phyloP scores from a whole-genome alignment of 2,329 filamentous ascomycete species.

The Ophiostoma pallidulum region DNA sequence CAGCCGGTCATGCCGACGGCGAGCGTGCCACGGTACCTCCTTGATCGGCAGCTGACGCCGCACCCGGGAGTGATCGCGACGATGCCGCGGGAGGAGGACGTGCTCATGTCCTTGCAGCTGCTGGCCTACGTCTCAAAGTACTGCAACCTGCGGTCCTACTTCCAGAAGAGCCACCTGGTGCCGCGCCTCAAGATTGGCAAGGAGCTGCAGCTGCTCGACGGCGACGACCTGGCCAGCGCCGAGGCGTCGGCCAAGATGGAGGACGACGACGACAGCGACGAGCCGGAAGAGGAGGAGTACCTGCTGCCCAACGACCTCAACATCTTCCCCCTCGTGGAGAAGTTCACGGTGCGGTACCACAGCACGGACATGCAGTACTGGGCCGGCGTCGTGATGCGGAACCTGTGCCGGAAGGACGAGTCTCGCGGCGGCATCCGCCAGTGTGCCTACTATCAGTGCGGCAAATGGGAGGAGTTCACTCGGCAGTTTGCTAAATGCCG shows the following conservation, averaged over 20 bases:
- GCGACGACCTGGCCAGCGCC: slow-evolving; percentile 38
- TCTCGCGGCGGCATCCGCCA: slow-evolving; percentile 88
- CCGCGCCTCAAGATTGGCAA: slow-evolving; percentile 83
- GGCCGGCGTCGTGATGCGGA: slow-evolving; percentile 98
- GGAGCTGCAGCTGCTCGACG: slow-evolving; percentile 72
- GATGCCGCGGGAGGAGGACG: slow-evolving; percentile 95
- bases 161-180: slow-evolving; percentile 89
- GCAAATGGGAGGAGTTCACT: slow-evolving; percentile 95
- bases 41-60: slow-evolving; percentile 62
- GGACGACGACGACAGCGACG: slow-evolving; percentile 36
- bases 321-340: slow-evolving; percentile 95
- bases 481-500: slow-evolving; percentile 97
- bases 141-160: slow-evolving; percentile 90
- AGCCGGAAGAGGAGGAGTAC: slow-evolving; percentile 76
- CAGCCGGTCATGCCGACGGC: slow-evolving; percentile 64
- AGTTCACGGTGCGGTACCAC: slow-evolving; percentile 93
- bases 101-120: slow-evolving; percentile 93
- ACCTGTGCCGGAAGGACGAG: slow-evolving; percentile 96
- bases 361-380: slow-evolving; percentile 99
- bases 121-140: slow-evolving; percentile 98
- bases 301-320: slow-evolving; percentile 90
- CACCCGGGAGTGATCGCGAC: slow-evolving; percentile 70
- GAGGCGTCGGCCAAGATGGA: slow-evolving; percentile 15
- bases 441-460: slow-evolving; percentile 96
- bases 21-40: slow-evolving; percentile 68